Base-by-base conservation (phyloP, 2,329 filamentous ascomycete genomes). In the Mycosphaerella sp. region DNA sequence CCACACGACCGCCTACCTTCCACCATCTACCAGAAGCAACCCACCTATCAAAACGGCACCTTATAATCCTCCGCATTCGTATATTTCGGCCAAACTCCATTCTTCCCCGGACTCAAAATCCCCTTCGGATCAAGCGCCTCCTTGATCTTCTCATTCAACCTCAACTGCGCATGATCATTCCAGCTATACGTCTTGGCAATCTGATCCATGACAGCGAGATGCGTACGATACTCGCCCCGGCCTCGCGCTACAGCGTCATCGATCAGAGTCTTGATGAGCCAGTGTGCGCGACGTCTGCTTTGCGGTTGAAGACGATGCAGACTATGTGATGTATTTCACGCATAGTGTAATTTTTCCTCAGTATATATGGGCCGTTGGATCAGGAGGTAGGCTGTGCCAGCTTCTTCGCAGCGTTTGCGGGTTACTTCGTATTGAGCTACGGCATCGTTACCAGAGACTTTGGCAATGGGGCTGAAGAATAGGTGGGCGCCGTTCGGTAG, bases 311-410 rank as follows among this genome's bases (percentile, higher is more conserved):
- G 12, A 79, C 70, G 37, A 80, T 74, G 51, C 75, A 75, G 2
- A 78, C 72, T 51, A 80, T 79, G 59, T 79, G 73, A 60, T 79
- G 77, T 70, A 79, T 79, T 62, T 79, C 76, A 9, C 77, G 68
- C 54, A 74, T 70, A 8, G 75, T 75, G 4, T 70, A n/a, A n/a
- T n/a, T n/a, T n/a, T n/a, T n/a, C n/a, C n/a, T n/a, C n/a, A n/a
- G n/a, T n/a, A n/a, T n/a, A n/a, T n/a, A n/a, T n/a, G n/a, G n/a
- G n/a, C n/a, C n/a, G n/a, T n/a, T n/a, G n/a, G n/a, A n/a, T n/a
- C n/a, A n/a, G n/a, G n/a, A n/a, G n/a, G n/a, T n/a, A n/a, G n/a
- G n/a, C n/a, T n/a, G n/a, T n/a, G 1, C 73, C 73, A 36, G 69
- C 67, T 51, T 76, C 68, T n/a, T 66, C 59, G 27, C 55, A 57